phyloP scores from a whole-genome alignment of 495 filamentous ascomycete genomes.

The Aspergillus kassunensis region DNA sequence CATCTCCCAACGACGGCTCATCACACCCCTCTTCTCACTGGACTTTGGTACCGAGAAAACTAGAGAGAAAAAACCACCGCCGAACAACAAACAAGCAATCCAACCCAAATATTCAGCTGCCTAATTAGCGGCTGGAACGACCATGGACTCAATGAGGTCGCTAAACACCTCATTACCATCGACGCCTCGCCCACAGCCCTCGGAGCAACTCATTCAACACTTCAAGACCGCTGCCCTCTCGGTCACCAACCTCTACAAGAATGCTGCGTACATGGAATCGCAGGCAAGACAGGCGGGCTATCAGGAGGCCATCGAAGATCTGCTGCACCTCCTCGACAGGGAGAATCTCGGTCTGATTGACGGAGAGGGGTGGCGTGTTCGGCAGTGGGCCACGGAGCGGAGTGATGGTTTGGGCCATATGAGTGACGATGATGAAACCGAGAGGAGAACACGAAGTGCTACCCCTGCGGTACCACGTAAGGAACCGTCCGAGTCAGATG shows the following conservation, averaged over 20 bases:
- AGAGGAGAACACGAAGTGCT: conserved; percentile 51
- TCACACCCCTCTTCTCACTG: conserved; percentile 19
- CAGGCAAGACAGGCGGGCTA: conserved; percentile 76
- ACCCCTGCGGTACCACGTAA: conserved; percentile 61
- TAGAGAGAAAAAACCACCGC: not conserved
- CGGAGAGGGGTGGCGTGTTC: conserved; percentile 75
- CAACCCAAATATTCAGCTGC: conserved; percentile 14
- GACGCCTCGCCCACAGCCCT: conserved; percentile 53
- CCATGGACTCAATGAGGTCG: conserved; percentile 72
- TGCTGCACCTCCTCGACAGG: conserved; percentile 77
- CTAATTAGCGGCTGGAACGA: conserved; percentile 14
- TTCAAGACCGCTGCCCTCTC: conserved; percentile 92
- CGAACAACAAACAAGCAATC: conserved; percentile 1
- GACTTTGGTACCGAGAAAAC: conserved; percentile 5
- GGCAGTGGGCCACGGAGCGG: conserved; percentile 81
- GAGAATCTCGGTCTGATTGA: conserved; percentile 71
- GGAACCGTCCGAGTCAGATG: conserved; percentile 35
- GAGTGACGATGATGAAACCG: conserved; percentile 71
- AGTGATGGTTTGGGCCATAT: conserved; percentile 60
- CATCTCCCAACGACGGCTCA: conserved; percentile 14
- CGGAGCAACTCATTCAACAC: conserved; percentile 77
- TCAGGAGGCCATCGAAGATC: conserved; percentile 88
- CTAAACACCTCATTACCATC: conserved; percentile 66
- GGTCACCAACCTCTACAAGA: conserved; percentile 94
- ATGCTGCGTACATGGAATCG: conserved; percentile 70